These are phyloP conservation scores for Naegleria gruberi DNA, from an alignment of 208 protist genomes.

Conservation along the genomic window DNA sequence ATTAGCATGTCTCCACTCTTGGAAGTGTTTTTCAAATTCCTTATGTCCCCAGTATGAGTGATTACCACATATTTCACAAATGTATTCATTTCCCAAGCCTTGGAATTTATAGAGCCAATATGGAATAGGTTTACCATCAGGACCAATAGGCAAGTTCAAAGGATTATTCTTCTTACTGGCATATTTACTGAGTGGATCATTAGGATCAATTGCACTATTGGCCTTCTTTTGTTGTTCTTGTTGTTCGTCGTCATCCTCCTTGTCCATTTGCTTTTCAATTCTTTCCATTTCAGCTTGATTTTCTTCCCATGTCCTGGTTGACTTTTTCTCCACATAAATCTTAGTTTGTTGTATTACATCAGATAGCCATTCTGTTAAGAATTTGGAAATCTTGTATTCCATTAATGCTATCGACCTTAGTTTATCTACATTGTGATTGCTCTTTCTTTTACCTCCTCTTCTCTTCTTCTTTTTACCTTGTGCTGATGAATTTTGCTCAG, in stretches of 20 bases:
- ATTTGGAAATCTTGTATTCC: not conserved
- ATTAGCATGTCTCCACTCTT: conserved; percentile 68
- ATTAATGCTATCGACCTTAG: not conserved
- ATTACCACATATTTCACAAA: conserved; percentile 81
- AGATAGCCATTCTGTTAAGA: conserved; percentile 31
- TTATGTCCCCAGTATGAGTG: conserved; percentile 64
- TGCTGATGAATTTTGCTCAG: not conserved
- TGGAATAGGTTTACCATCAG: conserved; percentile 80
- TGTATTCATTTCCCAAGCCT: conserved; percentile 72
- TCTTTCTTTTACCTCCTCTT: not conserved
- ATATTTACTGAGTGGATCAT: conserved; percentile 40
- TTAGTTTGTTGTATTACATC: conserved; percentile 49
- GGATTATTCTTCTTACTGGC: conserved; percentile 56
- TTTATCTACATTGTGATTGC: not conserved
- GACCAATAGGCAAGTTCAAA: conserved; percentile 67
- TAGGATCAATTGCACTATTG: conserved; percentile 37
- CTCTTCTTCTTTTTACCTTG: conserved; percentile 9
- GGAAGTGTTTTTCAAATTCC: conserved; percentile 75
- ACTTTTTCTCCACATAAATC: conserved; percentile 49
- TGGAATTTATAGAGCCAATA: conserved; percentile 84
- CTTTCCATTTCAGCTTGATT: conserved; percentile 31
- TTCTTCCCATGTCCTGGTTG: conserved; percentile 46
- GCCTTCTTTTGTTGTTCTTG: conserved; percentile 47
- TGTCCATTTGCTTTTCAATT: conserved; percentile 28
- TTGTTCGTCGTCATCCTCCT: not conserved